Evolutionary conservation across 306 rosid genomes (phyloP).

Genomic region (Dryas octopetala): DNA sequence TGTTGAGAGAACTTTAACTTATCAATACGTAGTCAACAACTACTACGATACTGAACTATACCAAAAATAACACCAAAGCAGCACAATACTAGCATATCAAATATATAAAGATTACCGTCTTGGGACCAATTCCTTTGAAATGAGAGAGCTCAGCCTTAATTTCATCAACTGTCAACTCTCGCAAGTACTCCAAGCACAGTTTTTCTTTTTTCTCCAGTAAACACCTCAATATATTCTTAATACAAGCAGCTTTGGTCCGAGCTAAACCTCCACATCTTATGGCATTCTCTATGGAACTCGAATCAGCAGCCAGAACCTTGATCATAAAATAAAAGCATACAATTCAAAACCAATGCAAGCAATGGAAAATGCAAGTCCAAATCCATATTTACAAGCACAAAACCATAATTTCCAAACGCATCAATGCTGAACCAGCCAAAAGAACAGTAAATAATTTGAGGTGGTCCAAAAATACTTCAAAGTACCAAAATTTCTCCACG

Average conservation of each 20-base stretch:
- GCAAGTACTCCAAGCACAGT: conserved; percentile 79
- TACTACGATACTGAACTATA: background rate
- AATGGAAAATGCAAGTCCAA: background rate
- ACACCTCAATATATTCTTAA: conserved; percentile 61
- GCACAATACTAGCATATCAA: conserved; percentile 14
- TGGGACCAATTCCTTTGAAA: conserved; percentile 94
- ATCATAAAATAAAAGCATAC: conserved; percentile 14
- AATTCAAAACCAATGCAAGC: conserved; percentile 11
- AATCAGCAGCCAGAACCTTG: conserved; percentile 68
- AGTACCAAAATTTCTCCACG: background rate
- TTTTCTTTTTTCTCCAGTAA: conserved; percentile 70
- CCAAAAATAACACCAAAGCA: background rate
- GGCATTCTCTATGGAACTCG: conserved; percentile 61
- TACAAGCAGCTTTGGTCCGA: conserved; percentile 72
- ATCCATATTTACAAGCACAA: background rate
- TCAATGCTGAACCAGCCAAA: background rate
- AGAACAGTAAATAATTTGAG: background rate
- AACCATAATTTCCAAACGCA: background rate
- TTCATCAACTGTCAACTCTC: conserved; percentile 57
- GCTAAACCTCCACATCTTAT: conserved; percentile 92
- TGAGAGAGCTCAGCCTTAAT: conserved; percentile 68
- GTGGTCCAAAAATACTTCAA: background rate
- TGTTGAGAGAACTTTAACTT: background rate
- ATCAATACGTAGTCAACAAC: background rate
- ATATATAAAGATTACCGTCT: conserved; percentile 57